Evolutionary conservation across 116 monocot genomes (phyloP), one percentile per base, ranked within the genome.

Genomic region (Papilionanthe hybrid): DNA sequence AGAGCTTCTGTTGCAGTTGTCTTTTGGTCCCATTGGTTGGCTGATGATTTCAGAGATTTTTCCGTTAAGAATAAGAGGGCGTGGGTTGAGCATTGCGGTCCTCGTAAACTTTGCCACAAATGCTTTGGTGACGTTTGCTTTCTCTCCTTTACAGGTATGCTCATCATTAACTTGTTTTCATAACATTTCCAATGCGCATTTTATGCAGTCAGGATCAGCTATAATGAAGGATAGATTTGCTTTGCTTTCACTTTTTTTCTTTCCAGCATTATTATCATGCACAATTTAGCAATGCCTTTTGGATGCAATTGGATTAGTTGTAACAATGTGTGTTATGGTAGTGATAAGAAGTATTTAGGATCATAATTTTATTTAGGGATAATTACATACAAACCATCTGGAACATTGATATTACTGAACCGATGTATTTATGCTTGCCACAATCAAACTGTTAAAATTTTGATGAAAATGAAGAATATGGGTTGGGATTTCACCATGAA

Each of bases 11-110:
- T 49, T 92, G 80, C 91, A 98, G 98, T 86, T 98, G 58, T 98
- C 98, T 10, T 98, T 98, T 83, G 98, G 98, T 73, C 98, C 98
- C 42, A 94, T 98, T 75, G 98, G 98, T 30, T 98, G 98, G 98
- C 83, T 98, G 80, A 91, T 98, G 93, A 98, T 98, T 69, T 98
- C 98, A 18, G 98, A 98, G 87, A 78, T 98, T 87, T 98, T 98
- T 77, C 98, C 94, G 41, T 79, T 98, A 76, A 85, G 90, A 7
- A n/a, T 91, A 28, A 79, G 98, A 87, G 98, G 98, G 17, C 91
- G 94, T 79, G 94, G 91, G 41, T 79, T 94, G 76, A 98, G 98
- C 76, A 82, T 98, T 25, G 93, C 94, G 2, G 94, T 98, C 72
- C 93, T 98, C 56, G 81, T 94, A 8, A 98, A 98, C 80, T 98